Conservation (phyloP, 805 yeast genomes). For the Yueomyces sinensis region DNA sequence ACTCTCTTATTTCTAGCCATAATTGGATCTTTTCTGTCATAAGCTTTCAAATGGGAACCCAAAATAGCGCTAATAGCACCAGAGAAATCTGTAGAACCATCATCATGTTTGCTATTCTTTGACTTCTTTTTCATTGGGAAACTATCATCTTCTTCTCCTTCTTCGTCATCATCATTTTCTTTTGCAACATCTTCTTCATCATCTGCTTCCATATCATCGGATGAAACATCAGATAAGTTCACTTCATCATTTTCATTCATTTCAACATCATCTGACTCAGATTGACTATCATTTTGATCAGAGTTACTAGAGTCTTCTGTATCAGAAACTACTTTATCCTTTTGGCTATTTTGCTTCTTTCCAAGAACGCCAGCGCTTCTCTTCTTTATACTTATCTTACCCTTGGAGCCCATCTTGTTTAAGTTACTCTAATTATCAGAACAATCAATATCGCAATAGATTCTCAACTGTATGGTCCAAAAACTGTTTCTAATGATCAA, state of each 20-base stretch:
- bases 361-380: constrained; percentile 2
- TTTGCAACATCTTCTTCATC: constrained; percentile 13
- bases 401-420: constrained; percentile 1
- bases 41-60: constrained; percentile 76
- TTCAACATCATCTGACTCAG: constrained; percentile 8
- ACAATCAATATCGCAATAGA: no score
- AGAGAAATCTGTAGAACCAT: constrained; percentile 69
- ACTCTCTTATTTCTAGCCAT: constrained; percentile 70
- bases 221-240: constrained; percentile 10
- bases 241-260: constrained; percentile 13
- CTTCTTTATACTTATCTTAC: constrained; percentile 3
- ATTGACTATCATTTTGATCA: constrained; percentile 2
- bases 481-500: not conserved
- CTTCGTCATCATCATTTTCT: constrained; percentile 11
- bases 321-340: not conserved
- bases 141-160: constrained; percentile 24
- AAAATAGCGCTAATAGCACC: constrained; percentile 73
- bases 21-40: constrained; percentile 81
- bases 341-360: not conserved
- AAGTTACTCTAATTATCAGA: not conserved
- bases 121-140: constrained; percentile 39
- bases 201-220: constrained; percentile 11
- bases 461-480: no score
- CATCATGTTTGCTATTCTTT: constrained; percentile 43
- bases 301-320: not conserved